Base-by-base conservation (phyloP, 2,329 filamentous ascomycete genomes). In the Penicillium sp. region DNA sequence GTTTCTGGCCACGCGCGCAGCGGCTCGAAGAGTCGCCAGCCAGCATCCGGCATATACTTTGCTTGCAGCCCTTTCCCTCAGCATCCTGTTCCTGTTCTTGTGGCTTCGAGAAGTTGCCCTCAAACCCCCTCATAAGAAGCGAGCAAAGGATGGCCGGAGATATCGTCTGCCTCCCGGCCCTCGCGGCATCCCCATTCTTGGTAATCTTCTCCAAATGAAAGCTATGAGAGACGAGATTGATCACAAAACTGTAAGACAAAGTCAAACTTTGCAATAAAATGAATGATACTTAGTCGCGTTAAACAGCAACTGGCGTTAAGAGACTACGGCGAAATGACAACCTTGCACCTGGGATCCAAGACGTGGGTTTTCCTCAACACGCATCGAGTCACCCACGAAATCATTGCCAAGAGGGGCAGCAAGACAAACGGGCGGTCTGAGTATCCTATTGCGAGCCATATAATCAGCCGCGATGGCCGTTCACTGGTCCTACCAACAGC, bases 331-430 rank as follows among this genome's bases (percentile, higher is more conserved):
- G 68, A 70, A 52, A 71, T 71, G 68, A 63, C 64, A 5, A 71
- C 68, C 0, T 18, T 67, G 0, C 68, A 67, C 23, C 57, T 70
- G 2, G 69, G 69, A 3, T 67, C 66, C 26, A 74, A 73, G 55
- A 77, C 72, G 1, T 77, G 72, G 72, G 64, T 79, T 18, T 63
- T 78, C 16, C 68, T 79, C 5, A 79, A 79, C 60, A 69, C 60
- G 14, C 60, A 67, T 24, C 71, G 75, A 6, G 73, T 76, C 2
- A 70, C 74, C 23, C 63, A 63, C 1, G 71, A 74, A 45, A 66
- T 77, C 35, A 74, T 77, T 33, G 69, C 67, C 43, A 73, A 73
- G 52, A 64, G 68, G 5, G 69, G 68, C 14, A 64, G 54, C 18
- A 52, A 68, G 5, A 76, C 73, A 2, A 71, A 73, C 50, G 69